A percentile compares a stretch with the other conserved stretches of the same genome.
These are phyloP conservation scores for Quercus cerris DNA, from an alignment of 306 rosid species.

Conservation along the genomic window DNA sequence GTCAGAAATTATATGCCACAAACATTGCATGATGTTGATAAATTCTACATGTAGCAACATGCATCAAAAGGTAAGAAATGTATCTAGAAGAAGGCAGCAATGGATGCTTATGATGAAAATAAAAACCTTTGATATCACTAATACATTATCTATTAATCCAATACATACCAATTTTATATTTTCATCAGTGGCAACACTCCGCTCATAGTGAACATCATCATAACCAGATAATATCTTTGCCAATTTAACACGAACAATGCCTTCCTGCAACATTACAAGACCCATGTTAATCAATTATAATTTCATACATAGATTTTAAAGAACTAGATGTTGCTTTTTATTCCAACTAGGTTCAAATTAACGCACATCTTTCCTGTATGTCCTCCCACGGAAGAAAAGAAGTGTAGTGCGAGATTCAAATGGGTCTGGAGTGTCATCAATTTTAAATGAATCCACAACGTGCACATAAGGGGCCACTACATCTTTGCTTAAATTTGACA, in stretches of 20 bases:
- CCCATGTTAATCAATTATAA: constrained; percentile 17
- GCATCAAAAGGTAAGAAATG: neutral
- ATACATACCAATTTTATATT: constrained; percentile 75
- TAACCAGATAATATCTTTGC: constrained; percentile 67
- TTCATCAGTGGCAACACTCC: constrained; percentile 78
- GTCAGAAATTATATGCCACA: neutral
- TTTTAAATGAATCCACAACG: constrained; percentile 74
- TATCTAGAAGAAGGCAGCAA: neutral
- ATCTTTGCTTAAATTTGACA: constrained; percentile 87
- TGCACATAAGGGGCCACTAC: constrained; percentile 92
- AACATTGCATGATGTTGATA: constrained; percentile 2
- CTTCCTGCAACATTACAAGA: constrained; percentile 63
- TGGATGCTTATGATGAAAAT: neutral
- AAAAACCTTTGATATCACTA: constrained; percentile 4
- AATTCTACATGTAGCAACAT: neutral
- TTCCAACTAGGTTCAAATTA: constrained; percentile 15
- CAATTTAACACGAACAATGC: constrained; percentile 82
- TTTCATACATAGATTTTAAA: neutral
- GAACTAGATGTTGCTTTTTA: neutral
- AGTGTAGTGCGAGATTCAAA: constrained; percentile 68
- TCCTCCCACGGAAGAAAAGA: constrained; percentile 87
- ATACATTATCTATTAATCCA: constrained; percentile 14
- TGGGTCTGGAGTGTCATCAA: constrained; percentile 75
- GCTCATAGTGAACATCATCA: constrained; percentile 83
- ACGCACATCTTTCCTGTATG: constrained; percentile 86